Evolutionary conservation across 169 alveolate genomes (phyloP).

Genomic region (Theileria luwenshuni): DNA sequence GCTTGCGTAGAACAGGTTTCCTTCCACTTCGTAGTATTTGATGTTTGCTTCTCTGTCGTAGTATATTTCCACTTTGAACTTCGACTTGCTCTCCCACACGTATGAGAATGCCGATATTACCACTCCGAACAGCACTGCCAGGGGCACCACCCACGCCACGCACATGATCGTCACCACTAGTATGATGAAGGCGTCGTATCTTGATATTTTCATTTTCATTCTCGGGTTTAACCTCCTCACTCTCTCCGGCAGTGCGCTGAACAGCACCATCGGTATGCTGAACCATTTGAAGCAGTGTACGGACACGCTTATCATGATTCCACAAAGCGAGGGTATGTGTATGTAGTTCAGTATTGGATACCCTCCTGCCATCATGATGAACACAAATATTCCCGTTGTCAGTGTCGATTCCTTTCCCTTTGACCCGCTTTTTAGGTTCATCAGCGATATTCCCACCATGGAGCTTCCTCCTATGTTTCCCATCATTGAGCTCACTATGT

Average conservation of each 20-base stretch:
- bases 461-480: constrained; percentile 83
- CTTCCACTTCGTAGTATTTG: constrained; percentile 82
- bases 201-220: constrained; percentile 75
- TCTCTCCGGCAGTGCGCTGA: constrained; percentile 75
- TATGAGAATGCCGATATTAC: constrained; percentile 78
- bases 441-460: constrained; percentile 79
- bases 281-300: constrained; percentile 84
- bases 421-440: constrained; percentile 79
- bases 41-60: constrained; percentile 77
- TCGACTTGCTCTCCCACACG: constrained; percentile 83
- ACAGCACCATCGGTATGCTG: constrained; percentile 78
- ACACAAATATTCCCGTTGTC: constrained; percentile 70
- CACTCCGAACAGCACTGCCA: constrained; percentile 78
- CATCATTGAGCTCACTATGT: constrained; percentile 68
- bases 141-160: constrained; percentile 71
- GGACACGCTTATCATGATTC: constrained; percentile 80
- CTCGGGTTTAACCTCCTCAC: constrained; percentile 76
- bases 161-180: constrained; percentile 77
- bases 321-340: constrained; percentile 81
- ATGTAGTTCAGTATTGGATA: constrained; percentile 75
- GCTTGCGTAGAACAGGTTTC: constrained; percentile 80
- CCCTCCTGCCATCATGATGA: constrained; percentile 74
- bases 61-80: constrained; percentile 78
- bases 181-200: constrained; percentile 82
- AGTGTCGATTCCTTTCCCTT: constrained; percentile 80